phyloP scores from a whole-genome alignment of 495 filamentous ascomycete genomes.

The Amphirosellinia nigrospora region DNA sequence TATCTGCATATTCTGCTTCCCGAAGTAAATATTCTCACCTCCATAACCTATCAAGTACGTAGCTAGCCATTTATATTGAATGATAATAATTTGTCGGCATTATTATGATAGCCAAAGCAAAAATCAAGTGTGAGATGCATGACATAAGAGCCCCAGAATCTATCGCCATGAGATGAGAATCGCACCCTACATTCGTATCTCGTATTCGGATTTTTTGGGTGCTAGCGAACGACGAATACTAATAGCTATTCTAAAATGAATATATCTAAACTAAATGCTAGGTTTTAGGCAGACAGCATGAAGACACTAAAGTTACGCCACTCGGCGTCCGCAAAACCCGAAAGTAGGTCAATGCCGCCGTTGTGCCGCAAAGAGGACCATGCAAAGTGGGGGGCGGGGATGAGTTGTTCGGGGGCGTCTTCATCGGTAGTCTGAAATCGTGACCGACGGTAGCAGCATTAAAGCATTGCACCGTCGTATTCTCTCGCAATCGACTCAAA shows the following conservation, averaged over 20 bases:
- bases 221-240: neutral
- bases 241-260: neutral
- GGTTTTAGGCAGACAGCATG: neutral
- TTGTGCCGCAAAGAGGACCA: neutral
- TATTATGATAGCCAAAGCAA: neutral
- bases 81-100: neutral
- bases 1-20: neutral
- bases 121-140: neutral
- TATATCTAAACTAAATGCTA: neutral
- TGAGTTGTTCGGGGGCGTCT: conserved; percentile 1
- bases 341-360: neutral
- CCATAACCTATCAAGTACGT: too few species aligned
- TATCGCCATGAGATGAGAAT: too few species aligned
- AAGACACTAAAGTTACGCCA: neutral
- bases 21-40: too few species aligned
- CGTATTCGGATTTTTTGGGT: neutral
- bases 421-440: neutral
- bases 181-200: too few species aligned
- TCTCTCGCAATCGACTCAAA: conserved; percentile 2
- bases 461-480: neutral
- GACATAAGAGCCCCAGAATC: neutral
- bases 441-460: conserved; percentile 13
- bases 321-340: neutral
- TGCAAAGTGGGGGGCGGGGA: conserved; percentile 10
- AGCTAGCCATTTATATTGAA: too few species aligned